A percentile compares a stretch with the other conserved stretches of the same genome.
Evolutionary conservation across 2,329 filamentous ascomycete species (phyloP).

Genomic region (Allantophomopsis lycopodina): DNA sequence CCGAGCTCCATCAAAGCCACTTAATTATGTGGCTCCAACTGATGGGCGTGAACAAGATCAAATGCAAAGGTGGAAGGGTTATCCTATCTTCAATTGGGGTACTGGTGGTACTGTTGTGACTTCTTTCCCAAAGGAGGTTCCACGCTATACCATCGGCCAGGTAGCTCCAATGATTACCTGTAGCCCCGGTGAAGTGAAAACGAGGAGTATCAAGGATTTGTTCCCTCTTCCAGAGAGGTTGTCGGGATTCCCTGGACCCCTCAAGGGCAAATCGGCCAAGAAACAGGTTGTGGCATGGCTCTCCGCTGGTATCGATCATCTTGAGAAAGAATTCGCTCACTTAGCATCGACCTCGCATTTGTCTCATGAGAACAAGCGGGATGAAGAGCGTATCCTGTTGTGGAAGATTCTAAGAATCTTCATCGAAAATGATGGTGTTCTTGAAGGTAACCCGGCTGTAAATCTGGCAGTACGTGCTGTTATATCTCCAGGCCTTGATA

Average conservation of each 20-base stretch:
- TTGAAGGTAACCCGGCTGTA: conserved; percentile 61
- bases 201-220: conserved; percentile 63
- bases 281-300: conserved; percentile 85
- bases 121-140: conserved; percentile 78
- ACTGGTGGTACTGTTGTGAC: conserved; percentile 72
- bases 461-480: conserved; percentile 64
- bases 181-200: conserved; percentile 66
- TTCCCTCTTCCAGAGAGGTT: conserved; percentile 59
- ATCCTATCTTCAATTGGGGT: conserved; percentile 77
- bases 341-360: conserved; percentile 31
- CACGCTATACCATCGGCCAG: conserved; percentile 63
- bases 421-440: conserved; percentile 70
- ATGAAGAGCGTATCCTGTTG: conserved; percentile 66
- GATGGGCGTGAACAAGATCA: conserved; percentile 61
- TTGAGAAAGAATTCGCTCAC: conserved; percentile 41
- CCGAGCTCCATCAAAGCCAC: conserved; percentile 26
- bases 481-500: conserved; percentile 44
- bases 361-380: conserved; percentile 52
- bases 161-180: conserved; percentile 66
- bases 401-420: conserved; percentile 79
- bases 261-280: conserved; percentile 87
- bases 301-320: conserved; percentile 54
- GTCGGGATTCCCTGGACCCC: conserved; percentile 75
- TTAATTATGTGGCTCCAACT: conserved; percentile 46
- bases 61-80: conserved; percentile 81